These are phyloP conservation scores for Filobasidium floriforme DNA, from an alignment of 768 basidiomycete genomes.

Conservation along the genomic window DNA sequence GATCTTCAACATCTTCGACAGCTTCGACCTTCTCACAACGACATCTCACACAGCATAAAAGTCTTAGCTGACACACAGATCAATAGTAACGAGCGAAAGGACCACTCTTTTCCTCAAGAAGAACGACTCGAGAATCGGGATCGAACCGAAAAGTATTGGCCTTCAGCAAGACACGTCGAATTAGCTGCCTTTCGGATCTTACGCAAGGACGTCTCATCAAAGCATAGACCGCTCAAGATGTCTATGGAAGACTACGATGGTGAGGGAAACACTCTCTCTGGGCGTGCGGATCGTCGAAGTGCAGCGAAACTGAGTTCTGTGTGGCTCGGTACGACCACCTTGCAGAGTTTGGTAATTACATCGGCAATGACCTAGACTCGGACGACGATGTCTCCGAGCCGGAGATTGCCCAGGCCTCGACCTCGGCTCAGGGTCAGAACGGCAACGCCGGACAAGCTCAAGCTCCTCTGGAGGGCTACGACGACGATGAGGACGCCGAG, in stretches of 20 bases:
- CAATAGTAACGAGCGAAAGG: no score
- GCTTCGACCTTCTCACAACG: no score
- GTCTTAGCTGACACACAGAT: no score
- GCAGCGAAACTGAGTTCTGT: not conserved
- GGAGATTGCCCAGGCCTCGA: constrained; percentile 52
- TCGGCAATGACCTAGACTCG: constrained; percentile 87
- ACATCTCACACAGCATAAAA: no score
- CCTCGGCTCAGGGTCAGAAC: constrained; percentile 5
- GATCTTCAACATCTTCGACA: no score
- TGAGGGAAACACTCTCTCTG: constrained; percentile 17
- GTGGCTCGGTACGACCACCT: not conserved
- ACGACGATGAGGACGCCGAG: constrained; percentile 57
- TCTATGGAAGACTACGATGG: constrained; percentile 46
- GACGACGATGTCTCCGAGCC: constrained; percentile 57
- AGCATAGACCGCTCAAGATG: constrained; percentile 29
- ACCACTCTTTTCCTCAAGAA: no score
- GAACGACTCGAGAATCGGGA: no score
- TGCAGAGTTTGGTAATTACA: constrained; percentile 85
- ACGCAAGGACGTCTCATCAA: not conserved
- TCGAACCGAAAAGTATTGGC: no score
- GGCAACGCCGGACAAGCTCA: constrained; percentile 28
- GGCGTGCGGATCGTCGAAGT: not conserved
- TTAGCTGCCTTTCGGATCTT: not conserved
- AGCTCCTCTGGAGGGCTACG: constrained; percentile 70
- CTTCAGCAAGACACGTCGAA: constrained; percentile 9